Percentiles rank a stretch among this genome's conserved stretches.
Evolutionary conservation across 2,329 filamentous ascomycete genomes (phyloP).

Genomic region (Incumbomyces lentus): DNA sequence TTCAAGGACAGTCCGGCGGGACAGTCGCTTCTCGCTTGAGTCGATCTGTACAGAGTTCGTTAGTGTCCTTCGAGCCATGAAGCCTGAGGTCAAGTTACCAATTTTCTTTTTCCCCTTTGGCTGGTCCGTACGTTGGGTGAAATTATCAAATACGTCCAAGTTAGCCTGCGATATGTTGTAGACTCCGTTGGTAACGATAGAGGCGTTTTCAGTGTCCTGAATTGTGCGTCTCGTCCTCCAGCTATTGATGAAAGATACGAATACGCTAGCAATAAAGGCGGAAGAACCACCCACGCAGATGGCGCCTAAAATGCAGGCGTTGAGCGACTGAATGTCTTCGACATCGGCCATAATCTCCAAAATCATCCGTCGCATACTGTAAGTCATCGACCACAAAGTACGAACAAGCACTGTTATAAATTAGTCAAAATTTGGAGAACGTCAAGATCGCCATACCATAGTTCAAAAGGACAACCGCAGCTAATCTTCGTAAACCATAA

Average conservation of each 20-base stretch:
- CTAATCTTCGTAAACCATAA: background rate
- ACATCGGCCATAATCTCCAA: background rate
- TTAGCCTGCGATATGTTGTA: too few relatives aligned
- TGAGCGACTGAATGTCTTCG: background rate
- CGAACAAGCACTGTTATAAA: background rate
- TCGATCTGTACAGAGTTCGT: too few relatives aligned
- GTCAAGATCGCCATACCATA: background rate
- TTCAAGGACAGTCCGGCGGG: too few relatives aligned
- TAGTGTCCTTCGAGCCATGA: too few relatives aligned
- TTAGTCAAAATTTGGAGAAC: background rate
- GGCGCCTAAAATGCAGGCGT: background rate
- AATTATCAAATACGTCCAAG: too few relatives aligned
- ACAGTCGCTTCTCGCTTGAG: too few relatives aligned
- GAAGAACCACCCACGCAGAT: background rate
- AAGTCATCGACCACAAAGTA: slow-evolving; percentile 2
- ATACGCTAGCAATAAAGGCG: background rate
- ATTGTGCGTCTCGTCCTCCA: background rate
- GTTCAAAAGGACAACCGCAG: background rate
- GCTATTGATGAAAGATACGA: background rate
- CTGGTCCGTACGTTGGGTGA: too few relatives aligned
- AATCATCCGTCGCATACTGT: background rate
- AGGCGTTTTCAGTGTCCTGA: background rate
- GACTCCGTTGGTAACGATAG: background rate
- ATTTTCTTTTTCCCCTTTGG: too few relatives aligned
- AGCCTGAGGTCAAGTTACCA: too few relatives aligned